Percentiles rank a stretch among this genome's conserved stretches.
These are phyloP conservation scores for Pseudisothecium myosuroides DNA, from an alignment of 225 moss, liverwort and hornwort species.

Conservation along the genomic window DNA sequence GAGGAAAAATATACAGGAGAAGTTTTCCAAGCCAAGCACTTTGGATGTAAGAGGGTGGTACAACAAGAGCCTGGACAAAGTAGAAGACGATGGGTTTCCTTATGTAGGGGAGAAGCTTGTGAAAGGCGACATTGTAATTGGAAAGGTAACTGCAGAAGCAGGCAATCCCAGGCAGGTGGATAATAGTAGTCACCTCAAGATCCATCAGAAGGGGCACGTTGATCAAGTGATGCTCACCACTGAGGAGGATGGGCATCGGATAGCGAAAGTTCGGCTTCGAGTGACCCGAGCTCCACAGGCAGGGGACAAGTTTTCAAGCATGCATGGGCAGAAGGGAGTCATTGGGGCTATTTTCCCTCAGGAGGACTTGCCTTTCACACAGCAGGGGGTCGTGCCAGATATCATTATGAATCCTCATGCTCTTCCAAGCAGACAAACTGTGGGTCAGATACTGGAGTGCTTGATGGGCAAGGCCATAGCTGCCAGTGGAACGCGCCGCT, in stretches of 20 bases:
- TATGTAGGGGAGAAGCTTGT: slow-evolving; percentile 50
- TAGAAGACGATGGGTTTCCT: slow-evolving; percentile 82
- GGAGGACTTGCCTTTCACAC: slow-evolving; percentile 84
- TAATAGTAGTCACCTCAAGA: slow-evolving; percentile 57
- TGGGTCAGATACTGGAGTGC: slow-evolving; percentile 86
- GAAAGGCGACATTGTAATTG: slow-evolving; percentile 66
- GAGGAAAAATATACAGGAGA: slow-evolving; percentile 45
- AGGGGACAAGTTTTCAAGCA: slow-evolving; percentile 91
- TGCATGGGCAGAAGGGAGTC: slow-evolving; percentile 99
- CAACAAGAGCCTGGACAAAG: slow-evolving; percentile 50
- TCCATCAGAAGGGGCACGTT: slow-evolving; percentile 78
- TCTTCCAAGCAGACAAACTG: slow-evolving; percentile 85
- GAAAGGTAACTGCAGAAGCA: slow-evolving; percentile 36
- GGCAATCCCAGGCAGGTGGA: slow-evolving; percentile 44
- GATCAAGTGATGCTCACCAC: slow-evolving; percentile 70
- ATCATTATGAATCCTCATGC: slow-evolving; percentile 96
- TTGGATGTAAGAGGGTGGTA: slow-evolving; percentile 26
- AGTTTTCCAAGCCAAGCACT: slow-evolving; percentile 59
- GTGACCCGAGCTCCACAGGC: slow-evolving; percentile 77
- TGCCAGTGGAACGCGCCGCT: slow-evolving; percentile 39
- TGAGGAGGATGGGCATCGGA: slow-evolving; percentile 70
- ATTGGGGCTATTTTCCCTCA: slow-evolving; percentile 75
- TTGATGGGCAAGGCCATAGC: slow-evolving; percentile 76
- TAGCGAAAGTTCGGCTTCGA: slow-evolving; percentile 71
- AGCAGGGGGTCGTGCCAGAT: slow-evolving; percentile 86